Conservation (phyloP, 2,329 filamentous ascomycete species). For the Coniochaeta prunicola region DNA sequence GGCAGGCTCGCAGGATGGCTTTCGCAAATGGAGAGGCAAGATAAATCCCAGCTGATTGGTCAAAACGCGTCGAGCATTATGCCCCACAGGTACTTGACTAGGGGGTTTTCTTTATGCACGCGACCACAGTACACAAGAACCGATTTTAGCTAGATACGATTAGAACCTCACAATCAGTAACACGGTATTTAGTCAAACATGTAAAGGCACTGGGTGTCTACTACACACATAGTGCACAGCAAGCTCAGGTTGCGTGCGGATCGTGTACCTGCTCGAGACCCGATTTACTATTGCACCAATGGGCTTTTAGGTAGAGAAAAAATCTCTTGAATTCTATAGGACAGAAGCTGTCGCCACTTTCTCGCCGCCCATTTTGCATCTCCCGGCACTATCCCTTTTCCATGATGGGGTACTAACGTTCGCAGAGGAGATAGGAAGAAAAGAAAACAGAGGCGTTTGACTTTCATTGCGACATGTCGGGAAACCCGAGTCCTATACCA, state of each 20-base stretch:
- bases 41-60: no score
- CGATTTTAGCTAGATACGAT: no score
- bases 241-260: neutral
- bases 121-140: no score
- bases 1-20: no score
- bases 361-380: constrained; percentile 25
- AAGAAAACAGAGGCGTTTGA: constrained; percentile 24
- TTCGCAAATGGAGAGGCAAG: no score
- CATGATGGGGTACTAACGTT: constrained; percentile 15
- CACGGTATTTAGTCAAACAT: no score
- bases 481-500: constrained; percentile 25
- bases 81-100: no score
- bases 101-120: no score
- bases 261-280: neutral
- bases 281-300: neutral
- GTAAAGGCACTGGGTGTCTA: no score
- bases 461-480: constrained; percentile 23
- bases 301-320: constrained; percentile 1
- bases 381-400: constrained; percentile 12
- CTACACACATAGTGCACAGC: no score
- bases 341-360: constrained; percentile 22
- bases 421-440: constrained; percentile 14
- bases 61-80: no score
- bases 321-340: constrained; percentile 26
- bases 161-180: no score